Evolutionary conservation across 495 filamentous ascomycete species (phyloP), one percentile per base, ranked within the genome.

Genomic region (Hyaloscypha variabilis): DNA sequence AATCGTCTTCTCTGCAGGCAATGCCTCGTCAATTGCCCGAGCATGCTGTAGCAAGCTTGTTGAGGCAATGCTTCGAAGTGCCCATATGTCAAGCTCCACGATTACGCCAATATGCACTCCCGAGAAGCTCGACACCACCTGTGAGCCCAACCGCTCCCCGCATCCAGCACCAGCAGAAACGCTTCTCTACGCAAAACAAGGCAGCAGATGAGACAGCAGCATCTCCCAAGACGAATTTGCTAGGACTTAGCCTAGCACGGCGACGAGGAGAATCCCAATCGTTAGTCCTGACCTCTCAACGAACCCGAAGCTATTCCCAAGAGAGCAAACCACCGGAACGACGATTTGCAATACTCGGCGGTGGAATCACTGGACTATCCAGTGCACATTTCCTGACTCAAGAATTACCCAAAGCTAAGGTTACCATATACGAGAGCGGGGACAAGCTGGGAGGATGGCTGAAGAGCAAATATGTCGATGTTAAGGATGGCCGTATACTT

Each of bases 351-450:
- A 82, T 97, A 21, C 76, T 97, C 17, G 95, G 96, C 39, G 94
- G 88, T 61, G 96, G 96, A 58, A 91, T 99, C 71, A 95, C 94
- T 19, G 96, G 96, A 39, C 85, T 99, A 58, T 85, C 91, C 29
- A 83, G 87, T 36, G 94, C 94, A 23, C 92, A 88, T 77, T 91
- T 88, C 73, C 77, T 97, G 19, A 73, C 85, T 6, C 84, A 84
- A 52, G 74, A 84, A 60, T 76, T 87, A 4, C 83, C 88, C 5
- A 58, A 60, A 21, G 78, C 81, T 13, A 78, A 82, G 10, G 85
- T 98, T 63, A 94, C 90, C 3, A 69, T 99, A 6, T 96, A 91
- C 70, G 96, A 99, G 72, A 85, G 83, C 25, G 82, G 80, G 3
- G 62, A 79, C 10, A 81, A 83, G 4, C 71, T 94, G 1, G 96